phyloP scores from a whole-genome alignment of 2,329 filamentous ascomycete genomes.

The Drechslerella stenobrocha region DNA sequence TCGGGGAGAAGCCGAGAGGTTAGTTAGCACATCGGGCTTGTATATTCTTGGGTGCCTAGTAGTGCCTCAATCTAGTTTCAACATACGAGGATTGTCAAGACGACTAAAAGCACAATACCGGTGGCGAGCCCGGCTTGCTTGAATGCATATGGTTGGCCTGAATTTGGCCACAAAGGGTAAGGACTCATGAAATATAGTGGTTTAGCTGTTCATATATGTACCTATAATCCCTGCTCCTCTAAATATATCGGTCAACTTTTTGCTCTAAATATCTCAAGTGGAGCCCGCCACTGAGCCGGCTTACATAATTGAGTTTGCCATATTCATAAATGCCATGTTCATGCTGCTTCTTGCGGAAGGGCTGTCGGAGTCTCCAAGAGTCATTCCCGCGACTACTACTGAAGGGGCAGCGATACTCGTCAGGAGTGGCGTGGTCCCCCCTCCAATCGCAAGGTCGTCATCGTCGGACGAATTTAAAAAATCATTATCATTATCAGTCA shows the following conservation, averaged over 20 bases:
- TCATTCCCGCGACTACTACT: constrained; percentile 66
- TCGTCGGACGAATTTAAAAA: constrained; percentile 58
- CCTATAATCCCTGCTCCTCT: constrained; percentile 69
- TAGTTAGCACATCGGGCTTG: too few species aligned
- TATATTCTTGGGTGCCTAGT: not conserved
- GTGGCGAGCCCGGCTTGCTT: constrained; percentile 83
- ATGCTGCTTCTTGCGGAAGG: constrained; percentile 79
- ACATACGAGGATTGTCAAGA: constrained; percentile 70
- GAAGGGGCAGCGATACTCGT: constrained; percentile 83
- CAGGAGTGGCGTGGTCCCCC: constrained; percentile 67
- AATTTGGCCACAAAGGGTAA: constrained; percentile 3
- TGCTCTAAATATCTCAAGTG: constrained; percentile 2
- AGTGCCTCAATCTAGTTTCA: not conserved
- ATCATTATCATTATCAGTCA: constrained; percentile 66
- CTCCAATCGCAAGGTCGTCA: constrained; percentile 55
- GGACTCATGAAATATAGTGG: too few species aligned
- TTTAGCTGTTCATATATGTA: constrained; percentile 11
- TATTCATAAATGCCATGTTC: constrained; percentile 95
- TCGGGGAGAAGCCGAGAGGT: too few species aligned
- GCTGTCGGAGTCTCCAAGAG: constrained; percentile 63
- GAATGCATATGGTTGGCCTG: constrained; percentile 88
- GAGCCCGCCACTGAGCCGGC: constrained; percentile 64
- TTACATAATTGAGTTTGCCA: constrained; percentile 97
- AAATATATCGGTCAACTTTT: constrained; percentile 14
- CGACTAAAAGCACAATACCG: constrained; percentile 75